Evolutionary conservation across 768 basidiomycete species (phyloP), one percentile per base, ranked within the genome.

Genomic region (Baorangia bicolor): DNA sequence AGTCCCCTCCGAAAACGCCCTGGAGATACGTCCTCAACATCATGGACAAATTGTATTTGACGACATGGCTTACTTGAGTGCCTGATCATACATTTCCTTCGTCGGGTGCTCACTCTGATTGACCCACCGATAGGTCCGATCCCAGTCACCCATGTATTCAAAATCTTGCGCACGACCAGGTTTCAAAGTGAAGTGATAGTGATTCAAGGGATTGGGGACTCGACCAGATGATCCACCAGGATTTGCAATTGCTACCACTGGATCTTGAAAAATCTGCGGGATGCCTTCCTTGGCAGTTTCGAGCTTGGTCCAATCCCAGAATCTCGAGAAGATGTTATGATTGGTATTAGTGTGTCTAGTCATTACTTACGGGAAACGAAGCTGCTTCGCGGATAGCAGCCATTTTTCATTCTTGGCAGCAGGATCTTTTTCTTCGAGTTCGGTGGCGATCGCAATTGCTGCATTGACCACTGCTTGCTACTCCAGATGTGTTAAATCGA

Each of bases 391-490:
- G 3, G 54, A 43, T 46, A 46, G 33, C 9, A 62, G 27, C 63
- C 64, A 64, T 18, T 42, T n/a, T 30, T 48, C 54, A 18, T 28
- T 9, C 8, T 27, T 39, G 16, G 53, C 59, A 14, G 14, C 25
- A 47, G 59, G 13, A 4, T 41, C 37, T n/a, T 33, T 28, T 9
- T 4, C 4, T 44, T 58, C 56, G 4, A 63, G 39, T 7, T 34
- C 9, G 18, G 54, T 7, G 3, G 63, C 64, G 14, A 64, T 62
- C 9, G 33, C 21, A 10, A 64, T 50, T 4, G 63, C 63, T 41
- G 51, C 56, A 4, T 45, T 48, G 10, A 59, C 60, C 6, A 64
- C 37, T 9, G 63, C 49, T 64, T 64, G 64, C 63, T 64, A 40
- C 41, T 34, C 31, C 9, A 31, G 5, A 6, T 18, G 1, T 27